Conservation (phyloP, 352 stramenopile genomes). For the Phytophthora meadii region DNA sequence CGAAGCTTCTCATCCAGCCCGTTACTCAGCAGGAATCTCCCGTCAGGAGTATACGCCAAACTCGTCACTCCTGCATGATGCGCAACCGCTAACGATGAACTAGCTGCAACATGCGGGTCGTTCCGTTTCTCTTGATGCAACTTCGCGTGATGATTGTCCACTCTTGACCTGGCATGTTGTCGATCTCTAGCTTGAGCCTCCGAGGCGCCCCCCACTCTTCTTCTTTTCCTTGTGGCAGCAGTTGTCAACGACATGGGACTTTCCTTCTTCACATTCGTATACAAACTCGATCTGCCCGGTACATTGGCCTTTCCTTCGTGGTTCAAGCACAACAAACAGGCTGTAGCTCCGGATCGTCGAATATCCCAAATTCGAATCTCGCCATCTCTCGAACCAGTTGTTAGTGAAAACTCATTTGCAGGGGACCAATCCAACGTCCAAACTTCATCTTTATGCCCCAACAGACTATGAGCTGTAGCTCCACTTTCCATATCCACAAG, state of each 20-base stretch:
- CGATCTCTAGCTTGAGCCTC: constrained; percentile 34
- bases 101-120: constrained; percentile 65
- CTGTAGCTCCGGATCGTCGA: constrained; percentile 78
- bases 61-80: constrained; percentile 63
- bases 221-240: constrained; percentile 43
- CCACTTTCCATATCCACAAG: constrained; percentile 81
- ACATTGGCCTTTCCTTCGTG: constrained; percentile 60
- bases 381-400: constrained; percentile 61
- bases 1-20: constrained; percentile 65
- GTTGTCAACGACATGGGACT: constrained; percentile 42
- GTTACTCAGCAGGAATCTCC: constrained; percentile 67
- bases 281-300: constrained; percentile 57
- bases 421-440: constrained; percentile 82
- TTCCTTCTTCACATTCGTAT: constrained; percentile 55
- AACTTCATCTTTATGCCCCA: constrained; percentile 82
- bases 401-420: constrained; percentile 74
- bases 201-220: constrained; percentile 25
- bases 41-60: constrained; percentile 71
- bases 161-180: constrained; percentile 24
- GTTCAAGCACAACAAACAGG: constrained; percentile 85
- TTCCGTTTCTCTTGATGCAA: constrained; percentile 35
- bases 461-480: constrained; percentile 66
- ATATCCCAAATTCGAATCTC: constrained; percentile 90
- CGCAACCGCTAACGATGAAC: constrained; percentile 54
- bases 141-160: constrained; percentile 23